These are phyloP conservation scores for Neolecta irregularis DNA, from an alignment of 1,139 yeast genomes.

Conservation along the genomic window DNA sequence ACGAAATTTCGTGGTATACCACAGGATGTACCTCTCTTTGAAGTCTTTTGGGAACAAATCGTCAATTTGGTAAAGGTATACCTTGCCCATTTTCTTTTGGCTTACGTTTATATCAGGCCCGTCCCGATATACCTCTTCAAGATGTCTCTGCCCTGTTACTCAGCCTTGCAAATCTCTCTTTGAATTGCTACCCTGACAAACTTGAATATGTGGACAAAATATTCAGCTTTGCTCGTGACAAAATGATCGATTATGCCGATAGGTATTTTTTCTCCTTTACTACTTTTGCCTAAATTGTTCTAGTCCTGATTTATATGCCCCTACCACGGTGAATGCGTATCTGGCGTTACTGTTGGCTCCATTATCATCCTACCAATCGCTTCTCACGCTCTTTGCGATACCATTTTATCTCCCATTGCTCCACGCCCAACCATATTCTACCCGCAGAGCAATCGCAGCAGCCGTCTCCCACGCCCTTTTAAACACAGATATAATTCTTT, in stretches of 20 bases:
- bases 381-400: slow-evolving; percentile 25
- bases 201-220: slow-evolving; percentile 46
- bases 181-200: slow-evolving; percentile 52
- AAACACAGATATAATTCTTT: slow-evolving; percentile 19
- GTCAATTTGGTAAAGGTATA: slow-evolving; percentile 40
- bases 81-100: slow-evolving; percentile 39
- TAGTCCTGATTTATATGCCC: slow-evolving; percentile 19
- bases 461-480: slow-evolving; percentile 25
- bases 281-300: slow-evolving; percentile 15
- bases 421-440: slow-evolving; percentile 24
- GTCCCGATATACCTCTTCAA: slow-evolving; percentile 48
- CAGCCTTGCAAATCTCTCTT: slow-evolving; percentile 46
- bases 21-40: slow-evolving; percentile 13
- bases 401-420: slow-evolving; percentile 26
- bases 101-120: slow-evolving; percentile 35
- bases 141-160: slow-evolving; percentile 54
- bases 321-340: slow-evolving; percentile 31
- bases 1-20: slow-evolving; percentile 11
- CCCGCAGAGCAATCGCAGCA: slow-evolving; percentile 26
- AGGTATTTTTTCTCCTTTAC: slow-evolving; percentile 16
- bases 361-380: slow-evolving; percentile 28
- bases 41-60: slow-evolving; percentile 17
- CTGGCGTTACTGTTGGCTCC: slow-evolving; percentile 44
- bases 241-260: slow-evolving; percentile 25
- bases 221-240: slow-evolving; percentile 42